Base-by-base conservation (phyloP, 306 rosid genomes). In the Cucurbita pepo region DNA sequence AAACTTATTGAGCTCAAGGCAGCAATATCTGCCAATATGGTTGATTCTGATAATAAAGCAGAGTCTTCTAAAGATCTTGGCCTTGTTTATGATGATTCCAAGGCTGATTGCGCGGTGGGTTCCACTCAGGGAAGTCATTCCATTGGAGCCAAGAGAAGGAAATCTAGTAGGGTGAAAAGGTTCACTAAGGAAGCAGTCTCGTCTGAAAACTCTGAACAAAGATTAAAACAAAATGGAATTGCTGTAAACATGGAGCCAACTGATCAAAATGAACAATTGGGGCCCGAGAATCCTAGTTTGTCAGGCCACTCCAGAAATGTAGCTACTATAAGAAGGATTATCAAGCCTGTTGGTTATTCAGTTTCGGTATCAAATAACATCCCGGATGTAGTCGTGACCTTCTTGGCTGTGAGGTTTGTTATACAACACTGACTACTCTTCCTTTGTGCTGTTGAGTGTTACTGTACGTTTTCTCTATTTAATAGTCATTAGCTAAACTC, bases 141-240 rank as follows among this genome's bases (percentile, higher is more conserved):
- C 69, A 87, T 75, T 75, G 98, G 98, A 71, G 90, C 96, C 53
- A 92, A 85, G 85, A 84, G 88, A 78, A 87, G 96, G 82, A 92
- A 92, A 77, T 84, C 96, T 41, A 86, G 87, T 77, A 83, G 91
- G 61, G 98, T 88, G 47, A 92, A 90, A 88, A 87, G 96, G 87
- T 90, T 92, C 79, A 84, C 82, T 56, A 87, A 77, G 82, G 91
- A 85, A 25, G 51, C 76, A 8, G 72, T 56, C 25, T 44, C 70
- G 47, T 56, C 41, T 48, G 71, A 41, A 44, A 34, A 44, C 38
- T 65, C 73, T 66, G 86, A 80, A 56, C 69, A 76, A 18, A 77
- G 48, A 77, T 77, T 75, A 66, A 5, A 76, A 48, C 86, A 77
- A 50, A 83, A 82, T 78, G 81, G 83, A 45, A 43, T 79, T n/a